Percentiles rank a stretch among this genome's conserved stretches.
Conservation (phyloP, 805 yeast species). For the Candida coquimbonensis region DNA sequence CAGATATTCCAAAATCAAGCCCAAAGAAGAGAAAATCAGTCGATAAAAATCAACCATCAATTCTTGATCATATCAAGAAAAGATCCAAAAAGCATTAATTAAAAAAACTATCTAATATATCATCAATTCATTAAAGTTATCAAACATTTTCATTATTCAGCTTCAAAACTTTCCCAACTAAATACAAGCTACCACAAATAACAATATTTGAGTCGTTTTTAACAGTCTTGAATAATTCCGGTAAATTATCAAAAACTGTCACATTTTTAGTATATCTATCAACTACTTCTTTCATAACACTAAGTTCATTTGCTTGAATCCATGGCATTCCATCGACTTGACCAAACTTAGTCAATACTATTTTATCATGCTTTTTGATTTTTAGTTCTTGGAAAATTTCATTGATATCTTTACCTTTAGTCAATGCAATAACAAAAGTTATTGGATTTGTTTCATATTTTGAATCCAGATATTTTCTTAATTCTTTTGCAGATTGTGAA, state of each 20-base stretch:
- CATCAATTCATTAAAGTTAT: too few species aligned
- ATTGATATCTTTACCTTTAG: conserved; percentile 59
- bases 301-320: conserved; percentile 47
- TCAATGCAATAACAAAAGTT: conserved; percentile 65
- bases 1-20: neutral
- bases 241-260: conserved; percentile 18
- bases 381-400: conserved; percentile 42
- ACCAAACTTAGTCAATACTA: conserved; percentile 59
- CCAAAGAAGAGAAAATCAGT: neutral
- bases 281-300: conserved; percentile 19
- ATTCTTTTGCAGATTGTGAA: conserved; percentile 71
- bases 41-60: conserved; percentile 1
- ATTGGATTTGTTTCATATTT: conserved; percentile 13
- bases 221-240: conserved; percentile 23
- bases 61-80: neutral
- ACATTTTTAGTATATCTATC: conserved; percentile 25
- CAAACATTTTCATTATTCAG: conserved; percentile 22
- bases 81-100: neutral
- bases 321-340: conserved; percentile 91
- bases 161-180: conserved; percentile 50
- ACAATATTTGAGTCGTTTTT: conserved; percentile 27
- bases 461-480: conserved; percentile 45
- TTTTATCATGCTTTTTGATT: conserved; percentile 42
- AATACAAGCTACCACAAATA: conserved; percentile 65
- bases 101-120: too few species aligned